Conservation (phyloP, 2,329 filamentous ascomycete species). For the Neonectria ditissima region DNA sequence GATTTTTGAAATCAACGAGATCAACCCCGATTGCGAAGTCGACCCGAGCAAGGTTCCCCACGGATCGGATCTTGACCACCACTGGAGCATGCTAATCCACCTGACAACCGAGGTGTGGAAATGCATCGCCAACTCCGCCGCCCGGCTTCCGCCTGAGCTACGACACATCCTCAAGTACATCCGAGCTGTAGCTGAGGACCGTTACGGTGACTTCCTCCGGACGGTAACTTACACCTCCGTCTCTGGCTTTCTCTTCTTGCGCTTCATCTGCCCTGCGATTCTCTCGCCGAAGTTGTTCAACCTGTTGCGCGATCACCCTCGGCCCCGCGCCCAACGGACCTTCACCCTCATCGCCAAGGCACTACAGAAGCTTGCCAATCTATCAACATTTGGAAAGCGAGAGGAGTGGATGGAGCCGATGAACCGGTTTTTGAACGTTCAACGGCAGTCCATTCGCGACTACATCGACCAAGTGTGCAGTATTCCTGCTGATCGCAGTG, state of each 20-base stretch:
- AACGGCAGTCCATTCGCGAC: conserved; percentile 83
- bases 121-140: conserved; percentile 80
- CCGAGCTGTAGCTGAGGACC: conserved; percentile 90
- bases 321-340: conserved; percentile 84
- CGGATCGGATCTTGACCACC: conserved; percentile 79
- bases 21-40: conserved; percentile 93
- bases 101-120: conserved; percentile 89
- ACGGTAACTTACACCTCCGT: conserved; percentile 94
- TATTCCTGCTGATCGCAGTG: conserved; percentile 78
- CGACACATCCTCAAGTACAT: conserved; percentile 91
- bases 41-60: conserved; percentile 81
- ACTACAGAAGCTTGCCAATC: conserved; percentile 88
- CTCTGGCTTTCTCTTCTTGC: conserved; percentile 92
- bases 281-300: conserved; percentile 95
- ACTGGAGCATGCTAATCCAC: conserved; percentile 82
- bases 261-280: conserved; percentile 97
- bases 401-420: conserved; percentile 99
- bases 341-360: conserved; percentile 94
- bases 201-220: conserved; percentile 91
- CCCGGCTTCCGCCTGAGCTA: conserved; percentile 82
- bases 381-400: conserved; percentile 92
- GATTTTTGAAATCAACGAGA: conserved; percentile 88
- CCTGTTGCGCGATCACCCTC: conserved; percentile 84
- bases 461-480: conserved; percentile 90
- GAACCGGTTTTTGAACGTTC: conserved; percentile 84